Percentiles rank a stretch among this genome's conserved stretches.
Conservation (phyloP, 805 yeast species). For the Saccharomycopsis schoenii region DNA sequence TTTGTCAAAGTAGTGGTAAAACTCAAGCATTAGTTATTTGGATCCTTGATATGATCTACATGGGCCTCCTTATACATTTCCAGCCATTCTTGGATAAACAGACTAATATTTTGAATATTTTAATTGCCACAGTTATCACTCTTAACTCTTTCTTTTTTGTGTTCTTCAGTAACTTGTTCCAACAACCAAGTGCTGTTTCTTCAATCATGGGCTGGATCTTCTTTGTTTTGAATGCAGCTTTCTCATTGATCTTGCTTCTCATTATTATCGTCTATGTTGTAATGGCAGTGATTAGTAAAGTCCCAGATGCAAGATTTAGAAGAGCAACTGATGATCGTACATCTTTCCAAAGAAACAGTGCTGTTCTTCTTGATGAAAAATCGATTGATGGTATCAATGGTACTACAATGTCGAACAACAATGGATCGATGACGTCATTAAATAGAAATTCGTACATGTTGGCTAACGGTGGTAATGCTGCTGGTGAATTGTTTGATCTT, state of each 20-base stretch:
- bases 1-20: slow-evolving; percentile 74
- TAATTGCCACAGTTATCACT: slow-evolving; percentile 61
- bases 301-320: slow-evolving; percentile 81
- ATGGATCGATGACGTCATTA: slow-evolving; percentile 24
- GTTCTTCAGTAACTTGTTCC: slow-evolving; percentile 77
- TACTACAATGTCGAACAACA: slow-evolving; percentile 13
- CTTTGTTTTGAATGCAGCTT: slow-evolving; percentile 83
- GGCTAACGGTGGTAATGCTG: slow-evolving; percentile 16
- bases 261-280: slow-evolving; percentile 56
- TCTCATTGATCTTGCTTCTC: slow-evolving; percentile 62
- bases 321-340: slow-evolving; percentile 90
- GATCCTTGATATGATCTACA: slow-evolving; percentile 63
- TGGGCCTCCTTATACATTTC: slow-evolving; percentile 49
- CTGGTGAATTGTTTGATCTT: slow-evolving; percentile 51
- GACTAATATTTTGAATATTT: slow-evolving; percentile 67
- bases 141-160: slow-evolving; percentile 76
- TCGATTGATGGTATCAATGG: slow-evolving; percentile 5
- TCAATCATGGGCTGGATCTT: slow-evolving; percentile 90
- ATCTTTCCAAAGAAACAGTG: slow-evolving; percentile 56
- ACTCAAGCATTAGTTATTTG: slow-evolving; percentile 72
- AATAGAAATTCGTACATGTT: not conserved
- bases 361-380: slow-evolving; percentile 25
- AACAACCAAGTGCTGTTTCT: slow-evolving; percentile 67
- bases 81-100: slow-evolving; percentile 76
- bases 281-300: slow-evolving; percentile 61